Percentiles rank a stretch among this genome's conserved stretches.
These are phyloP conservation scores for Tolypocladium ovalisporum DNA, from an alignment of 2,329 filamentous ascomycete genomes.

Conservation along the genomic window DNA sequence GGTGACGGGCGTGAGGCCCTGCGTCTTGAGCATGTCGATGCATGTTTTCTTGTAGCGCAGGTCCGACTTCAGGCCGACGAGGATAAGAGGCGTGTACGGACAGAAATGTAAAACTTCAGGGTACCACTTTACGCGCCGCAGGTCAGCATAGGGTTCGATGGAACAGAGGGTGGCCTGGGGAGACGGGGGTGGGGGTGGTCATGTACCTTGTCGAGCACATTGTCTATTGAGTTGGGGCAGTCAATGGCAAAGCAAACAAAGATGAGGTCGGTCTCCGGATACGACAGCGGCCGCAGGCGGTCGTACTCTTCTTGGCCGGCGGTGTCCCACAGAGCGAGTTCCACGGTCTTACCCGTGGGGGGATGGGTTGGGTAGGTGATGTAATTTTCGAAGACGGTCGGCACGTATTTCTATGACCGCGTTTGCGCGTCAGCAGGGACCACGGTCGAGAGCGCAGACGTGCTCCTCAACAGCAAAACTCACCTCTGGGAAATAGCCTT, in stretches of 20 bases:
- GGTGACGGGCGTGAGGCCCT: conserved; percentile 91
- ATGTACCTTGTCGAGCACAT: conserved; percentile 92
- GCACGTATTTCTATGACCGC: conserved; percentile 82
- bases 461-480: conserved; percentile 11
- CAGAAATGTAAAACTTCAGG: conserved; percentile 98
- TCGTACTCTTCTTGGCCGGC: conserved; percentile 99
- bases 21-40: conserved; percentile 97
- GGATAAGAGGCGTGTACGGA: conserved; percentile 89
- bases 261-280: conserved; percentile 93
- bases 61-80: conserved; percentile 94
- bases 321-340: conserved; percentile 96
- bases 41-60: conserved; percentile 91
- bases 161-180: background rate
- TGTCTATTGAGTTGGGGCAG: conserved; percentile 95
- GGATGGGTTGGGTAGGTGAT: conserved; percentile 92
- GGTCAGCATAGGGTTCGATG: conserved; percentile 1
- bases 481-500: conserved; percentile 98
- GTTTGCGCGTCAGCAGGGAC: background rate
- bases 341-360: conserved; percentile 82
- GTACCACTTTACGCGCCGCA: conserved; percentile 64
- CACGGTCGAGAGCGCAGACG: background rate
- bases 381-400: conserved; percentile 99
- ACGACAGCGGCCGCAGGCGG: conserved; percentile 85
- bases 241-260: conserved; percentile 99
- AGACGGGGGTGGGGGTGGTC: background rate